Evolutionary conservation across 1,284 basidiomycete genomes (phyloP).

Genomic region (Apiotrichum laibachii): DNA sequence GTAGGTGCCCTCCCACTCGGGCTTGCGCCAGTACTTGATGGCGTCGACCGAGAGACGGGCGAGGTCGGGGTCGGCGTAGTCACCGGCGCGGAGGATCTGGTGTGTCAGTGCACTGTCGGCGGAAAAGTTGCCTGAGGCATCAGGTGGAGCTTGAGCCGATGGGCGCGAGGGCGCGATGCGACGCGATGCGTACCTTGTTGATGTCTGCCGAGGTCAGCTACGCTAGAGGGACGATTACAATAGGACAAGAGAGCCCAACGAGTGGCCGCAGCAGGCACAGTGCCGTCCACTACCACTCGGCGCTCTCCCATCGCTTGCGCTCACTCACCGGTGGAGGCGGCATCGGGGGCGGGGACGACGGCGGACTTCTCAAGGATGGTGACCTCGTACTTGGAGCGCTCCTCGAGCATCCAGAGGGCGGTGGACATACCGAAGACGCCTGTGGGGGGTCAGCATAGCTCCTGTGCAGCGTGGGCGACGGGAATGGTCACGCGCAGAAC

Average conservation of each 20-base stretch:
- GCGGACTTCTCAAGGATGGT: conserved; percentile 48
- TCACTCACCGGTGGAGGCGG: conserved; percentile 47
- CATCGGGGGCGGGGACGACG: conserved; percentile 49
- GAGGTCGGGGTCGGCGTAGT: conserved; percentile 46
- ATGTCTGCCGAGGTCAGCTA: conserved; percentile 31
- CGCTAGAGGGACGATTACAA: background rate
- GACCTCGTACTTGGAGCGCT: conserved; percentile 41
- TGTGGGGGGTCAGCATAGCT: conserved; percentile 5
- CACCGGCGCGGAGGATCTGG: conserved; percentile 49
- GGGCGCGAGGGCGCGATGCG: background rate
- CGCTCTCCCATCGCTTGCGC: background rate
- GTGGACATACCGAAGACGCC: conserved; percentile 52
- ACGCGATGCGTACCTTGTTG: conserved; percentile 44
- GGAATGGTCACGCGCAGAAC: background rate
- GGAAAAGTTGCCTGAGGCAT: background rate
- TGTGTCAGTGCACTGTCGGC: background rate
- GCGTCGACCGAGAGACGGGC: conserved; percentile 47
- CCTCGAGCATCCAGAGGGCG: conserved; percentile 49
- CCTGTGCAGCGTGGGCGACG: background rate
- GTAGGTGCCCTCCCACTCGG: conserved; percentile 69
- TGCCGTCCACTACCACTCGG: too few relatives aligned
- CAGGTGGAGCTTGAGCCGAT: background rate
- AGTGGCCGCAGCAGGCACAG: background rate
- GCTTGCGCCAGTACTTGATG: conserved; percentile 46
- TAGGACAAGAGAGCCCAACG: background rate